A percentile compares a stretch with the other conserved stretches of the same genome.
Evolutionary conservation across 176 grass and related monocot species (phyloP).

Genomic region (Thinopyrum elongatum): DNA sequence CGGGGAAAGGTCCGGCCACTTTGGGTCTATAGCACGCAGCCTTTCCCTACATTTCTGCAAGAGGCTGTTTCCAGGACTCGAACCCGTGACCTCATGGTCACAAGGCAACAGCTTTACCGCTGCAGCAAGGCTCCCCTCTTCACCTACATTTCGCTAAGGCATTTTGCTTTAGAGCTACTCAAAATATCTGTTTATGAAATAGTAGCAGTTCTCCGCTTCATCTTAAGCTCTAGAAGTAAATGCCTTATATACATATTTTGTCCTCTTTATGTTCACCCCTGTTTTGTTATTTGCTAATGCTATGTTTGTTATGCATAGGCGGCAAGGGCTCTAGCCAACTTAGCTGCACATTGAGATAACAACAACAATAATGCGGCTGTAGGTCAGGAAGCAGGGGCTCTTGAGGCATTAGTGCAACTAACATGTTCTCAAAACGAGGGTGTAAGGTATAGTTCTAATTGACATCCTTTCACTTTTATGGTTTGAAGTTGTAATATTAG

Average conservation of each 20-base stretch:
- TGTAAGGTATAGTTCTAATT: conserved; percentile 75
- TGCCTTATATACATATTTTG: background rate
- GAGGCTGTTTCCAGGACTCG: too few species aligned
- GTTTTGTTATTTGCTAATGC: background rate
- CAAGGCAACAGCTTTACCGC: too few species aligned
- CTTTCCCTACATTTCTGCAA: too few species aligned
- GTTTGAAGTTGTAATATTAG: conserved; percentile 21
- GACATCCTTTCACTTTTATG: background rate
- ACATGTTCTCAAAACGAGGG: conserved; percentile 95
- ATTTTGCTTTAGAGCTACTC: conserved; percentile 6
- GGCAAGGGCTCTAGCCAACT: conserved; percentile 96
- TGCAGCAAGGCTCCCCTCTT: too few species aligned
- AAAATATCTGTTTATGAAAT: background rate
- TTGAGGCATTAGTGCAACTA: conserved; percentile 93
- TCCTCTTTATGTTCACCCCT: conserved; percentile 13
- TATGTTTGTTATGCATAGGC: conserved; percentile 41
- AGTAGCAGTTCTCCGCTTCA: conserved; percentile 9
- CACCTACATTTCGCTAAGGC: too few species aligned
- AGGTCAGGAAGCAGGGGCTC: conserved; percentile 91
- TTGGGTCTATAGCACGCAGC: too few species aligned
- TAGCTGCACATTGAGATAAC: conserved; percentile 97
- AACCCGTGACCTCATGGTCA: too few species aligned
- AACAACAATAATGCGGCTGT: conserved; percentile 95
- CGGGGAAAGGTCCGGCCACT: too few species aligned
- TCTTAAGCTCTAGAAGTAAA: conserved; percentile 11